Percentiles rank a stretch among this genome's conserved stretches.
Evolutionary conservation across 169 alveolate genomes (phyloP).

Genomic region (Plasmodium relictum): DNA sequence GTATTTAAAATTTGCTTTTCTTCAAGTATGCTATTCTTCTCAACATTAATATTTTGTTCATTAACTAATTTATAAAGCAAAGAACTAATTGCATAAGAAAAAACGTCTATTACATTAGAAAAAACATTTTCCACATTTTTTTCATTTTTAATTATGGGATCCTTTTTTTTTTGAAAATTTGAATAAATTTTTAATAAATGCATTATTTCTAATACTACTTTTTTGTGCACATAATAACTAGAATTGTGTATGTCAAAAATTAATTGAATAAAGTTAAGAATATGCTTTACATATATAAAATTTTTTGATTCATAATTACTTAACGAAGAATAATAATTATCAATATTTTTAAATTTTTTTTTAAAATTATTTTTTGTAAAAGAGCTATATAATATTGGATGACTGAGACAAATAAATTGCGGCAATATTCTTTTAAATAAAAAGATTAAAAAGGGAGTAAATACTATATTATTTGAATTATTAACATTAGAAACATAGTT

Average conservation of each 20-base stretch:
- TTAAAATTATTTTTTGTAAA: conserved; percentile 19
- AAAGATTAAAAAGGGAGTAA: conserved; percentile 68
- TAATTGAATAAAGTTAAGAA: conserved; percentile 49
- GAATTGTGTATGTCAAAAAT: conserved; percentile 63
- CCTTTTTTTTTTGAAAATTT: conserved; percentile 67
- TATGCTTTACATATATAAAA: conserved; percentile 51
- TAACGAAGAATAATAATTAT: conserved; percentile 21
- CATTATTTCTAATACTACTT: conserved; percentile 58
- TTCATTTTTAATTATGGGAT: not conserved
- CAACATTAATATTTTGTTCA: conserved; percentile 51
- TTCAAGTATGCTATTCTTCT: conserved; percentile 19
- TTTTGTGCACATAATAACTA: conserved; percentile 58
- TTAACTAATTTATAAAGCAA: conserved; percentile 46
- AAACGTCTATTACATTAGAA: conserved; percentile 28
- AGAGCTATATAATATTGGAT: conserved; percentile 42
- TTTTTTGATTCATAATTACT: conserved; percentile 43
- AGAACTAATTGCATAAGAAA: conserved; percentile 59
- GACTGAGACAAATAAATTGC: conserved; percentile 71
- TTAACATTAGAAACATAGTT: conserved; percentile 6
- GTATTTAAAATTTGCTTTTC: conserved; percentile 23
- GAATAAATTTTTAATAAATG: conserved; percentile 48
- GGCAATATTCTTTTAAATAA: conserved; percentile 68
- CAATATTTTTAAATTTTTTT: conserved; percentile 23
- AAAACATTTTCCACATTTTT: conserved; percentile 16
- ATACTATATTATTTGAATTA: conserved; percentile 25